phyloP scores from a whole-genome alignment of 2,329 filamentous ascomycete genomes.

The Diaporthe eres region DNA sequence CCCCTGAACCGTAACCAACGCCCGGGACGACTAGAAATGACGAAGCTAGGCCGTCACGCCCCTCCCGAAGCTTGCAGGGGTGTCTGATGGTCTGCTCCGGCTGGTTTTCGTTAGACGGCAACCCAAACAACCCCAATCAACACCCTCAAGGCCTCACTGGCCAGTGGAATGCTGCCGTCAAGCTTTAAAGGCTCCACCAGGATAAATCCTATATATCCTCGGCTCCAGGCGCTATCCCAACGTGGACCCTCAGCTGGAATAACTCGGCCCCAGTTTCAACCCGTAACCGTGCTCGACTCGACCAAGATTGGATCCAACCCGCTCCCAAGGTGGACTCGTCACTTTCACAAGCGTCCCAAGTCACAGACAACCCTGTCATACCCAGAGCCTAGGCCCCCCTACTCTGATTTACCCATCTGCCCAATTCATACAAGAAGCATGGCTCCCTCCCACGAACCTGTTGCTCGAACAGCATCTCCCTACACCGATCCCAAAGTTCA shows the following conservation, averaged over 20 bases:
- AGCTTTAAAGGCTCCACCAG: slow-evolving; percentile 49
- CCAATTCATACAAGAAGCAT: slow-evolving; percentile 50
- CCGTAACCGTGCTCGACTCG: slow-evolving; percentile 21
- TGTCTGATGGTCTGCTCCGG: slow-evolving; percentile 37
- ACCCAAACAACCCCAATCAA: slow-evolving; percentile 22
- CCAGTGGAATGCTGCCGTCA: slow-evolving; percentile 48
- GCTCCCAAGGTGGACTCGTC: slow-evolving; percentile 45
- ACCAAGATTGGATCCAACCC: slow-evolving; percentile 40
- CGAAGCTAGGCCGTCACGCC: slow-evolving; percentile 35
- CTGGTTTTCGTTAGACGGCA: slow-evolving; percentile 40
- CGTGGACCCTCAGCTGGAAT: slow-evolving; percentile 42
- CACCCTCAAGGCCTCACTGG: slow-evolving; percentile 10
- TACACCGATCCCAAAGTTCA: slow-evolving; percentile 60
- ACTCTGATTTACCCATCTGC: slow-evolving; percentile 42
- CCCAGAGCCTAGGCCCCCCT: slow-evolving; percentile 46
- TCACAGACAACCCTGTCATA: slow-evolving; percentile 48
- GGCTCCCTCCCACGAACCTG: slow-evolving; percentile 52
- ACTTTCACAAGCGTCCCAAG: slow-evolving; percentile 50
- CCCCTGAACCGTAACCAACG: slow-evolving; percentile 1
- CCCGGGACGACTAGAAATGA: slow-evolving; percentile 30
- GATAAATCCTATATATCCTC: slow-evolving; percentile 53
- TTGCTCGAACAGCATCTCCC: slow-evolving; percentile 59
- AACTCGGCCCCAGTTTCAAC: slow-evolving; percentile 43
- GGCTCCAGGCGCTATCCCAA: slow-evolving; percentile 50
- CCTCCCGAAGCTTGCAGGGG: slow-evolving; percentile 40